Base-by-base conservation (phyloP, 1,139 yeast genomes). In the Chernovozyma sophiae-reginae region DNA sequence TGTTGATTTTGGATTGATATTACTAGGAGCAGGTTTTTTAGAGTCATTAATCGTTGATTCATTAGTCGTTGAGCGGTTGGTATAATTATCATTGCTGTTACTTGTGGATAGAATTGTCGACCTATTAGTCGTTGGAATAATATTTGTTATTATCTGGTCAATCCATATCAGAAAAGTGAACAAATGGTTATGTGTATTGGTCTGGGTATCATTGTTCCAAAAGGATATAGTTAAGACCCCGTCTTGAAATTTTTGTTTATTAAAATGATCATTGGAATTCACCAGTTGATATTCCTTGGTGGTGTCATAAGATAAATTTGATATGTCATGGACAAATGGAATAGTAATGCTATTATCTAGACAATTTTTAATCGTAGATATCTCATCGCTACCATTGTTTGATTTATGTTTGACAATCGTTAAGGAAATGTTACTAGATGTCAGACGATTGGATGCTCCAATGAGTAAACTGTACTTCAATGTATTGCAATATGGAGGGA, bases 91-190 rank as follows among this genome's bases (percentile, higher is more conserved):
- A n/a, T n/a, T n/a, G n/a, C n/a, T n/a, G n/a, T n/a, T n/a, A 20
- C 23, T 20, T 20, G 23, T 10, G 10, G 23, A 20, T 7, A 7
- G 8, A 7, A 10, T 6, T 20, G 6, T 6, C 10, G 23, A 6
- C 23, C 10, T 6, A 7, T 20, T 20, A 20, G 10, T 6, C 23
- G 10, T 10, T 20, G 23, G 23, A 7, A 7, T 20, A 6, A 10
- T 6, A 6, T 7, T 6, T 10, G 6, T 6, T 20, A 20, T 10
- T 12, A 6, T 6, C 8, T 12, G 29, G 6, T 60, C 57, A 3
- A 65, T 41, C 67, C 67, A 66, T 4, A 65, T 34, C 25, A 55
- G 51, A 41, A 65, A 61, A 23, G 55, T 52, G 35, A 65, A 56
- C 24, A 60, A 42, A 34, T 51, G 56, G 3, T 11, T 15, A n/a